Base-by-base conservation (phyloP, 139 green algal genomes). In the Mychonastes homosphaera region DNA sequence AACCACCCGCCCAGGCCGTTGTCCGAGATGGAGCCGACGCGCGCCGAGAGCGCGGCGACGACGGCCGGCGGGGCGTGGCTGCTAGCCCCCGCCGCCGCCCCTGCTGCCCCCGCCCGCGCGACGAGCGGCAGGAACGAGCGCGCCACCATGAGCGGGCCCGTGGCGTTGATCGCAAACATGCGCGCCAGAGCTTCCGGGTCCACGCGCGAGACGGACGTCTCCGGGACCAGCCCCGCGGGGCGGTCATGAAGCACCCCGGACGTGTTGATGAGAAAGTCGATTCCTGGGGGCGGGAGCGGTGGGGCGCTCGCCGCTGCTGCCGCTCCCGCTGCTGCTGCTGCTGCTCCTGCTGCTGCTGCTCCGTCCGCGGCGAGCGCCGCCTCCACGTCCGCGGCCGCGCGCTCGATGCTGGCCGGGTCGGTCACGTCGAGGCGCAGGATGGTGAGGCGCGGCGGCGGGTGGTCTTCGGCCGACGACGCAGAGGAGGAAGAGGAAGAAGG, bases 1-100 rank as follows among this genome's bases (percentile, higher is more conserved):
- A 94, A 85, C 87, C 87, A 95, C 18, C 87, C 87, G 1, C 87
- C 87, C 28, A 84, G 38, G 13, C 49, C 27, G 50, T 87, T 84
- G 75, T 94, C 86, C 2, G 53, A 40, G 4, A 95, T 87, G 55
- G 55, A 79, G 27, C 80, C 76, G 15, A 94, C 85, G 27, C 39
- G 54, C 8, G 12, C 43, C 43, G 7, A n/a, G 18, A 50, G 43
- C 16, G 18, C 12, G 23, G 16, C 8, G 18, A 50, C 16, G 10
- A 12, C 8, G 43, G 16, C 16, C 23, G 12, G 43, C 18, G 18
- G 16, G 43, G 18, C 12, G 16, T n/a, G 43, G 43, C 47, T n/a
- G 24, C 47, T 32, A n/a, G 23, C 21, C 7, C 18, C 19, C 49
- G 4, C 49, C 21, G 24, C 21, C 32, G 44, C 51, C 51, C 51